phyloP scores from a whole-genome alignment of 352 stramenopile genomes.

The Pythium graminicola region DNA sequence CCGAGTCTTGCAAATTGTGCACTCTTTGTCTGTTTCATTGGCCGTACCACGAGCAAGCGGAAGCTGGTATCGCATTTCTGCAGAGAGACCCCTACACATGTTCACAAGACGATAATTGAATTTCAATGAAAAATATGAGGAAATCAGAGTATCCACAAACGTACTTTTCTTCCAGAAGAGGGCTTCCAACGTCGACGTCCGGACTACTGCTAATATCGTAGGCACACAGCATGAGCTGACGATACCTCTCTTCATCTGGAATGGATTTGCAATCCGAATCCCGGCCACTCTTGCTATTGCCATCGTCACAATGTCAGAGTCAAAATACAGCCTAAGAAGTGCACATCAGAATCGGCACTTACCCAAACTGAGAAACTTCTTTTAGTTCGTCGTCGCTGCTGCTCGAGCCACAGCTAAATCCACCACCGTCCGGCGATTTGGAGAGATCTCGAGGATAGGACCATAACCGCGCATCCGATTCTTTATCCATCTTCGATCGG shows the following conservation, averaged over 20 bases:
- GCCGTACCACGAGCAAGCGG: conserved; percentile 67
- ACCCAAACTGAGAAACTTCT: conserved; percentile 58
- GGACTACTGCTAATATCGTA: conserved; percentile 61
- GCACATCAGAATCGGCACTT: conserved; percentile 5
- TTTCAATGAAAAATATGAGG: too few relatives aligned
- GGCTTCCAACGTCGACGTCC: conserved; percentile 63
- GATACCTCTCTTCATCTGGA: conserved; percentile 52
- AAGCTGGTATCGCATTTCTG: conserved; percentile 76
- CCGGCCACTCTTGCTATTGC: conserved; percentile 33
- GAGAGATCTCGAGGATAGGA: conserved; percentile 21
- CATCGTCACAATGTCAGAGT: not conserved
- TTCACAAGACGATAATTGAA: too few relatives aligned
- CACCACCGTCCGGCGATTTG: conserved; percentile 38
- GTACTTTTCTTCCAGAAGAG: conserved; percentile 69
- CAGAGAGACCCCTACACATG: conserved; percentile 45
- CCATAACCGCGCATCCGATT: conserved; percentile 32
- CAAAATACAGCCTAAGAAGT: too few relatives aligned
- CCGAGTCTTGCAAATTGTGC: conserved; percentile 76
- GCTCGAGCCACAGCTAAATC: conserved; percentile 30
- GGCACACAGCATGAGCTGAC: conserved; percentile 48
- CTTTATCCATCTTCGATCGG: conserved; percentile 29
- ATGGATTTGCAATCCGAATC: conserved; percentile 45
- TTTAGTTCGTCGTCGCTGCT: conserved; percentile 79
- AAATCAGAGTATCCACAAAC: conserved; percentile 15
- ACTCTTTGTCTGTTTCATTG: conserved; percentile 81